Percentiles rank a stretch among this genome's conserved stretches.
Conservation (phyloP, 352 stramenopile genomes). For the Saprolegnia parasitica region DNA sequence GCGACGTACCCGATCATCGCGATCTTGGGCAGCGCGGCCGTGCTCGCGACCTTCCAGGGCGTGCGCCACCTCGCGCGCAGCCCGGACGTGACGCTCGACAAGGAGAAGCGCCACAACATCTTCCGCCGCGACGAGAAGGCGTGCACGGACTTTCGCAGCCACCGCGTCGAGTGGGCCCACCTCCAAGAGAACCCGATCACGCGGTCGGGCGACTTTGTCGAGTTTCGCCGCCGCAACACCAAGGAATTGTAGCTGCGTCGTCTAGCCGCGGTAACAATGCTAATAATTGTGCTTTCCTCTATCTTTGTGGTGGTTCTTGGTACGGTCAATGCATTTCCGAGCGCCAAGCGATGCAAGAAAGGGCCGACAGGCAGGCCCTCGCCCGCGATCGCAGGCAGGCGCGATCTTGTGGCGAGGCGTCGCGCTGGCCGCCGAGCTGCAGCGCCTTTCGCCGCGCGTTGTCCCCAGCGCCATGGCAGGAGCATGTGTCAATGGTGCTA, state of each 20-base stretch:
- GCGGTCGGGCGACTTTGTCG: not conserved
- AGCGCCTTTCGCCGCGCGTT: too few relatives aligned
- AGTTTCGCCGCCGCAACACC: not conserved
- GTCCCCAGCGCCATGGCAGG: too few relatives aligned
- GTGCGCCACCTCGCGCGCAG: slow-evolving; percentile 1
- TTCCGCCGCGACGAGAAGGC: not conserved
- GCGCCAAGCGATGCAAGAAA: too few relatives aligned
- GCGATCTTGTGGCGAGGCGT: too few relatives aligned
- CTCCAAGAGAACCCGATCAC: slow-evolving; percentile 7
- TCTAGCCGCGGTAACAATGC: too few relatives aligned
- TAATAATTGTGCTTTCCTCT: not conserved
- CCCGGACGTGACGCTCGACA: slow-evolving; percentile 2
- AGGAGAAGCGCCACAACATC: slow-evolving; percentile 1
- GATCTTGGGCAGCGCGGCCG: not conserved
- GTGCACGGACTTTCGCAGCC: not conserved
- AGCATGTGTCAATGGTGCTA: too few relatives aligned
- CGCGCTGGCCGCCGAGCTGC: too few relatives aligned
- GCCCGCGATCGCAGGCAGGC: too few relatives aligned
- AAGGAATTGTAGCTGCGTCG: not conserved
- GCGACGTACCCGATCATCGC: not conserved
- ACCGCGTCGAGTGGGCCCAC: not conserved
- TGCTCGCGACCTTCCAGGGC: not conserved
- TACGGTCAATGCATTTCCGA: not conserved
- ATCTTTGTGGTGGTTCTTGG: not conserved
- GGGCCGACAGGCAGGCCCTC: too few relatives aligned